Conservation (phyloP, 2,329 filamentous ascomycete genomes). For the Gliomastix tumulicola region DNA sequence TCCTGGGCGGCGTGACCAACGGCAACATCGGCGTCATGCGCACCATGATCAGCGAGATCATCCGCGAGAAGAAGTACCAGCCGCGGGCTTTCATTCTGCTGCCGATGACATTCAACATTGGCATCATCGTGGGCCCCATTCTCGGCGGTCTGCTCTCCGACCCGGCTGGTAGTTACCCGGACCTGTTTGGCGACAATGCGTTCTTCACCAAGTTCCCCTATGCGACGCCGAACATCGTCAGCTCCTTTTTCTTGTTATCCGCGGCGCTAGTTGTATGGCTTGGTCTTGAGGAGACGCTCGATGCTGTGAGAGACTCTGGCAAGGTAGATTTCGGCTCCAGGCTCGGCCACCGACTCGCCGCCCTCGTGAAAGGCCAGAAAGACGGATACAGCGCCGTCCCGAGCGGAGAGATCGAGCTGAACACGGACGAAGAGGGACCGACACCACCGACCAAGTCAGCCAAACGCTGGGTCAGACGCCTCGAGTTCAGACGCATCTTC, state of each 20-base stretch:
- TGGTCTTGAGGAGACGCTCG: slow-evolving; percentile 46
- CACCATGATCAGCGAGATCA: slow-evolving; percentile 71
- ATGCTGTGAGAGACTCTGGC: slow-evolving; percentile 25
- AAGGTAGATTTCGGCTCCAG: slow-evolving; percentile 33
- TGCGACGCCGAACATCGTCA: slow-evolving; percentile 34
- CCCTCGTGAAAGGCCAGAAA: too few species aligned
- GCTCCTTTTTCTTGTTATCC: slow-evolving; percentile 35
- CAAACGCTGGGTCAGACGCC: slow-evolving; percentile 34
- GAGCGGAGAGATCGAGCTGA: slow-evolving; percentile 10
- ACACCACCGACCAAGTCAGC: slow-evolving; percentile 1
- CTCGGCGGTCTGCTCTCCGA: slow-evolving; percentile 63
- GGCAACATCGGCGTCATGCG: slow-evolving; percentile 69
- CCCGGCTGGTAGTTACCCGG: slow-evolving; percentile 52
- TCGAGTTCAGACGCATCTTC: slow-evolving; percentile 48
- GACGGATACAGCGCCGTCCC: slow-evolving; percentile 15
- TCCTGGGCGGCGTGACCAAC: slow-evolving; percentile 63
- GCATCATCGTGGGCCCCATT: slow-evolving; percentile 65
- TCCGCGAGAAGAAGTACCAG: slow-evolving; percentile 57
- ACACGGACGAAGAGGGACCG: not conserved
- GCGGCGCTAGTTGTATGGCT: slow-evolving; percentile 39
- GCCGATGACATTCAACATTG: slow-evolving; percentile 67
- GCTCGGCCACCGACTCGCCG: slow-evolving; percentile 25
- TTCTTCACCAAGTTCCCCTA: slow-evolving; percentile 46
- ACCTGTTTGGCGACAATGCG: slow-evolving; percentile 36
- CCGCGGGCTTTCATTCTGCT: slow-evolving; percentile 68